Percentiles rank a stretch among this genome's conserved stretches.
These are phyloP conservation scores for Acanthamoeba rhysodes DNA, from an alignment of 208 protist species.

Conservation along the genomic window DNA sequence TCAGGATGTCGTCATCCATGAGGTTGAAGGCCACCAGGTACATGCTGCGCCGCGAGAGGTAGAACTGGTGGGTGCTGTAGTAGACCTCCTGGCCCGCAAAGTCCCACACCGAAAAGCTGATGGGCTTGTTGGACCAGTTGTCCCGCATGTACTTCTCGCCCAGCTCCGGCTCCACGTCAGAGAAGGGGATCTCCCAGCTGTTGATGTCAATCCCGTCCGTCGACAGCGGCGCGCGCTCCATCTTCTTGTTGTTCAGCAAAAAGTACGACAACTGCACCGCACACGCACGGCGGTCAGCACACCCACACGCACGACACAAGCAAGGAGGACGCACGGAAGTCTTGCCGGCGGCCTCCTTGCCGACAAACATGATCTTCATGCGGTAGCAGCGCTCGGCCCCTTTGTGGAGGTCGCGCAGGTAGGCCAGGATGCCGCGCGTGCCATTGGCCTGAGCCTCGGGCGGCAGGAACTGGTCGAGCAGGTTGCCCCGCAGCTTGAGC, in stretches of 20 bases:
- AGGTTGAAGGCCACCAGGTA: constrained; percentile 80
- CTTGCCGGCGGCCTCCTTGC: constrained; percentile 74
- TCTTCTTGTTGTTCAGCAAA: constrained; percentile 72
- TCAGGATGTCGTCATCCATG: constrained; percentile 74
- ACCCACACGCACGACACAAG: neutral
- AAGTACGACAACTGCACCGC: constrained; percentile 60
- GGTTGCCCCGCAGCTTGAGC: constrained; percentile 61
- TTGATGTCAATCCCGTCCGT: constrained; percentile 75
- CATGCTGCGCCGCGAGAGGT: constrained; percentile 69
- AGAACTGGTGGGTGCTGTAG: constrained; percentile 77
- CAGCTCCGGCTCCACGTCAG: constrained; percentile 52
- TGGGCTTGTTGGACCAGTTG: constrained; percentile 71
- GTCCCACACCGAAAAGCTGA: constrained; percentile 74
- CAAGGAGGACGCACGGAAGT: constrained; percentile 35
- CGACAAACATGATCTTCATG: constrained; percentile 79
- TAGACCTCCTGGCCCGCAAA: constrained; percentile 73
- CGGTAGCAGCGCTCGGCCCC: constrained; percentile 71
- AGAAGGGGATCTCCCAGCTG: constrained; percentile 66
- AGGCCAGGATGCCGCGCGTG: constrained; percentile 67
- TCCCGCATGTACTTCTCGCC: constrained; percentile 74
- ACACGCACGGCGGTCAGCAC: neutral
- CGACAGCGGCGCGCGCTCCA: constrained; percentile 43
- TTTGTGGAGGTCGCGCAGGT: constrained; percentile 63
- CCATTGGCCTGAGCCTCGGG: constrained; percentile 68
- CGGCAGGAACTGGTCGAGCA: constrained; percentile 66